phyloP scores from a whole-genome alignment of 208 protist species.

The Acanthamoeba triangularis region DNA sequence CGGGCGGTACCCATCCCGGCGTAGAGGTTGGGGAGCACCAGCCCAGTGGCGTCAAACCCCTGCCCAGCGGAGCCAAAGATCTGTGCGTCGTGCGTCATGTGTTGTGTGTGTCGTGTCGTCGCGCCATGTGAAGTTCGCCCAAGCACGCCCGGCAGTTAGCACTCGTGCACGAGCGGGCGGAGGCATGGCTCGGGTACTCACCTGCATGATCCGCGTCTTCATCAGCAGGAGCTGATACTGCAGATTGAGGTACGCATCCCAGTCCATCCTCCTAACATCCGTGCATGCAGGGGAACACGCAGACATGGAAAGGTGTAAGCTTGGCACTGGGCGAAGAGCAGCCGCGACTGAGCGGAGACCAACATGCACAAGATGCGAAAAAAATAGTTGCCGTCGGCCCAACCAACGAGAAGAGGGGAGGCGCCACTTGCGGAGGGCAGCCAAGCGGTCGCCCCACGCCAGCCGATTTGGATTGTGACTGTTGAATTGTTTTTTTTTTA shows the following conservation, averaged over 20 bases:
- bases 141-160: background rate
- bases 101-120: background rate
- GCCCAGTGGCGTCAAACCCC: background rate
- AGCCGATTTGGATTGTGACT: too few relatives aligned
- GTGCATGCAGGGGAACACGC: too few relatives aligned
- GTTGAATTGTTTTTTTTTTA: too few relatives aligned
- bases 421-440: too few relatives aligned
- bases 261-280: constrained; percentile 3
- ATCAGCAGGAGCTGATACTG: constrained; percentile 66
- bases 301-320: too few relatives aligned
- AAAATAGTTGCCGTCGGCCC: too few relatives aligned
- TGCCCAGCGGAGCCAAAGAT: background rate
- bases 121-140: too few relatives aligned
- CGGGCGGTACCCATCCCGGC: background rate
- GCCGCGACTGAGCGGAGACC: too few relatives aligned
- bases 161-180: background rate
- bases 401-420: too few relatives aligned
- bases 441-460: too few relatives aligned
- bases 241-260: constrained; percentile 63
- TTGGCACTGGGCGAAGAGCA: too few relatives aligned
- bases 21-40: constrained; percentile 30
- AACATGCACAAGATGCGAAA: too few relatives aligned
- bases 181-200: background rate
- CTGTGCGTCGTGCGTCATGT: background rate
- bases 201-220: constrained; percentile 53